phyloP scores from a whole-genome alignment of 768 basidiomycete genomes.

The Fomitopsis pulvina region DNA sequence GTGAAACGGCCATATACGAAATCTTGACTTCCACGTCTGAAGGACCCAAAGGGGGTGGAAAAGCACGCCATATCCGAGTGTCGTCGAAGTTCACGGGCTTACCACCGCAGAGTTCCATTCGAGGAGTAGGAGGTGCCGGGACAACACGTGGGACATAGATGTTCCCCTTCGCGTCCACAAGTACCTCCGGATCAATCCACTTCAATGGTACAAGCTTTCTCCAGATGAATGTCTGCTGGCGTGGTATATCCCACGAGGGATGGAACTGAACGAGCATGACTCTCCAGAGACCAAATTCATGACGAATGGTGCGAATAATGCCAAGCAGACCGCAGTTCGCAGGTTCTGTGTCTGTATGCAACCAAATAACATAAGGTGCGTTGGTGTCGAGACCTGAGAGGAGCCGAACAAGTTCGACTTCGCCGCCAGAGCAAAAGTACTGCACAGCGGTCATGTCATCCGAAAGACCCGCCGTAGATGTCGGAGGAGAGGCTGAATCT shows the following conservation, averaged over 20 bases:
- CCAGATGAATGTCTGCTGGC: background rate
- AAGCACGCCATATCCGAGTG: conserved; percentile 5
- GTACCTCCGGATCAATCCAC: conserved; percentile 5
- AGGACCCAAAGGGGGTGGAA: conserved; percentile 1
- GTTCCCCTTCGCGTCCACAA: conserved; percentile 2
- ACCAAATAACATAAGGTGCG: background rate
- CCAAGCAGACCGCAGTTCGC: background rate
- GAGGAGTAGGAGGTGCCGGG: conserved; percentile 2
- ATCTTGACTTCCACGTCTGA: conserved; percentile 6
- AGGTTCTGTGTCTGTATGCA: conserved; percentile 2
- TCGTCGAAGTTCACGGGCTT: conserved; percentile 3
- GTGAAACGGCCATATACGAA: background rate
- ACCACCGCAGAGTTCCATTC: background rate
- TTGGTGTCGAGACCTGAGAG: conserved; percentile 4
- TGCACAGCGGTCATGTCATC: too few relatives aligned
- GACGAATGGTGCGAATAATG: conserved; percentile 4
- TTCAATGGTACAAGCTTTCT: conserved; percentile 1
- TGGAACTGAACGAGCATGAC: conserved; percentile 1
- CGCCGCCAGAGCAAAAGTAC: background rate
- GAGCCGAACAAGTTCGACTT: background rate
- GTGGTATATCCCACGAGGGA: conserved; percentile 1
- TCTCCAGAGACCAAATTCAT: conserved; percentile 6
- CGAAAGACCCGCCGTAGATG: too few relatives aligned
- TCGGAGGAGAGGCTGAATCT: too few relatives aligned
- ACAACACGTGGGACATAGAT: conserved; percentile 7